Conservation (phyloP, 2,329 filamentous ascomycete genomes). For the Clonostachys rosea region DNA sequence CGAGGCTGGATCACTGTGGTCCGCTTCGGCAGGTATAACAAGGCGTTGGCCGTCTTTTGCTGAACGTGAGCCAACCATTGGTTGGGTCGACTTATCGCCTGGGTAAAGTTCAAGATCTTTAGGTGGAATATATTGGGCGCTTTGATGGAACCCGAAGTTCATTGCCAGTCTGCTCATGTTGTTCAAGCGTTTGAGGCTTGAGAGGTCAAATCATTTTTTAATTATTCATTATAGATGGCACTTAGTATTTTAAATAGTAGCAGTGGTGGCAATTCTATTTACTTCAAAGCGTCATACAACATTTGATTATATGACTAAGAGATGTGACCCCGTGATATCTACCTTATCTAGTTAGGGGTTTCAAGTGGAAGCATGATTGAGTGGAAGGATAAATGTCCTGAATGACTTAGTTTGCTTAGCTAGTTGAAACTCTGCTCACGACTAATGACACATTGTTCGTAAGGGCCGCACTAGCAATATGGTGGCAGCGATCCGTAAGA, state of each 20-base stretch:
- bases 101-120: background rate
- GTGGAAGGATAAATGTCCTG: slow-evolving; percentile 2
- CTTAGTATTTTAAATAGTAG: background rate
- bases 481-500: background rate
- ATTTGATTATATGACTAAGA: background rate
- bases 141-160: background rate
- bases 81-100: background rate
- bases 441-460: background rate
- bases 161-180: background rate
- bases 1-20: no score
- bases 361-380: slow-evolving; percentile 1
- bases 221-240: background rate
- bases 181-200: background rate
- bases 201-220: background rate
- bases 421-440: background rate
- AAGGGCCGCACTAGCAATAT: no score
- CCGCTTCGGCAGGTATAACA: background rate
- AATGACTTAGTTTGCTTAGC: background rate
- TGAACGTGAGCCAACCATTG: background rate
- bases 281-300: background rate
- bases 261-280: background rate
- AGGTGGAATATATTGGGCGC: background rate
- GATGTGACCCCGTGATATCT: background rate
- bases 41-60: background rate
- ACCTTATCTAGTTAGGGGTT: background rate